These are phyloP conservation scores for Candida parachauliodes DNA, from an alignment of 805 yeast genomes.

Conservation along the genomic window DNA sequence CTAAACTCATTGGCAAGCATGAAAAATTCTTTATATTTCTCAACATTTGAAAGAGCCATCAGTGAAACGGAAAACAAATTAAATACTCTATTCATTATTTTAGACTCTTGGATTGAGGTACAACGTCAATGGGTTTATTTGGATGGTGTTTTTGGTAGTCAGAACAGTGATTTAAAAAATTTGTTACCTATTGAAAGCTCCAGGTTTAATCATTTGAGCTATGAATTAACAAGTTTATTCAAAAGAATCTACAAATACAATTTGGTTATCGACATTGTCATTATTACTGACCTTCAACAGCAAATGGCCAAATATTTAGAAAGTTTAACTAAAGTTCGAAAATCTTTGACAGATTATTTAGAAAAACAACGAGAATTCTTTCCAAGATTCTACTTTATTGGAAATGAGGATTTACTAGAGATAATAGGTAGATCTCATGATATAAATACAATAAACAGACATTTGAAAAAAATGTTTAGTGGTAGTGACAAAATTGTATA, in stretches of 20 bases:
- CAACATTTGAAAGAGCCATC: conserved; percentile 57
- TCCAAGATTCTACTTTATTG: conserved; percentile 82
- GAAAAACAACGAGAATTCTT: conserved; percentile 75
- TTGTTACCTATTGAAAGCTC: conserved; percentile 67
- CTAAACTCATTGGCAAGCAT: conserved; percentile 62
- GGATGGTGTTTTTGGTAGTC: conserved; percentile 70
- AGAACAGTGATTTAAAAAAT: conserved; percentile 52
- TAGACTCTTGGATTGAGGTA: conserved; percentile 75
- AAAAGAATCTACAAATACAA: conserved; percentile 47
- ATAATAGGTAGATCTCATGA: conserved; percentile 66
- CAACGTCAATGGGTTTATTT: conserved; percentile 89
- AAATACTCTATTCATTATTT: conserved; percentile 45
- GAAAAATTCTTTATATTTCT: conserved; percentile 63
- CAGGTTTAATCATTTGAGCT: conserved; percentile 58
- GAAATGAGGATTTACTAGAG: conserved; percentile 85
- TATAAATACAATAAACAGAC: conserved; percentile 47
- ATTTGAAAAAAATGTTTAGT: conserved; percentile 66
- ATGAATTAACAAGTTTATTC: conserved; percentile 55
- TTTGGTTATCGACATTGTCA: conserved; percentile 52
- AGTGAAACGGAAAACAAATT: conserved; percentile 53
- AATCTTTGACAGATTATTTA: conserved; percentile 69
- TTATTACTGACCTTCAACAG: conserved; percentile 45
- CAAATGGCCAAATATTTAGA: conserved; percentile 51
- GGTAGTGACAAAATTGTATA: conserved; percentile 49
- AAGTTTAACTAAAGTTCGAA: conserved; percentile 54